Evolutionary conservation across 352 stramenopile genomes (phyloP), one percentile per base, ranked within the genome.

Genomic region (Globisporangium yorkense): DNA sequence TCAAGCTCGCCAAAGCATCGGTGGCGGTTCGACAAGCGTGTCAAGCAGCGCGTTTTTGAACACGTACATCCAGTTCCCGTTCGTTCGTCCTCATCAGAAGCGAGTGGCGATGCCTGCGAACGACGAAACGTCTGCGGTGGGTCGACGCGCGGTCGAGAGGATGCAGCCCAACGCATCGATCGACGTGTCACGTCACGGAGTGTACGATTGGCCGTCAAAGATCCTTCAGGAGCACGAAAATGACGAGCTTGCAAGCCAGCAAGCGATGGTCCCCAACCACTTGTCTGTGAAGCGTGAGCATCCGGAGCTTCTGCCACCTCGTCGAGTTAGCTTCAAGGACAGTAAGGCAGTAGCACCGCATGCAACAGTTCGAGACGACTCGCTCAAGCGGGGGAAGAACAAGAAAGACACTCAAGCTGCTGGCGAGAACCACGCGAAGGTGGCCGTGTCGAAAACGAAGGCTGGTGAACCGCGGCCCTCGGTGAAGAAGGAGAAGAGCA

Each of bases 61-160:
- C 43, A 63, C 75, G 37, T 86, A 86, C 51, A 69, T 89, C 33
- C 80, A 88, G 46, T 89, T 89, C 48, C 80, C 78, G 0, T 59
- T 78, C 20, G 56, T 86, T 1, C 20, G 60, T 12, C 77, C 80
- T 0, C 64, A 70, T 6, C 61, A 64, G 1, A 71, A 63, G 18
- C 64, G 61, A 1, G 33, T 88, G 1, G 51, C 40, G n/a, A 54
- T 57, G 3, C 1, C 40, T 16, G 16, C 62, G 5, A 62, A 57
- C 5, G 33, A 16, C 37, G 52, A 9, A 57, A 43, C 37, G 24
- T 37, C 1, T 43, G 37, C 13, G 13, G 13, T 12, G 12, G 41
- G 51, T 45, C n/a, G 20, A 6, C 29, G 52, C 2, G 24, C 31
- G 6, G 16, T 46, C 21, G 60, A 41, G n/a, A 20, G 37, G 5